Conservation (phyloP, 148 eudicot genomes). For the Nyssa sinensis region DNA sequence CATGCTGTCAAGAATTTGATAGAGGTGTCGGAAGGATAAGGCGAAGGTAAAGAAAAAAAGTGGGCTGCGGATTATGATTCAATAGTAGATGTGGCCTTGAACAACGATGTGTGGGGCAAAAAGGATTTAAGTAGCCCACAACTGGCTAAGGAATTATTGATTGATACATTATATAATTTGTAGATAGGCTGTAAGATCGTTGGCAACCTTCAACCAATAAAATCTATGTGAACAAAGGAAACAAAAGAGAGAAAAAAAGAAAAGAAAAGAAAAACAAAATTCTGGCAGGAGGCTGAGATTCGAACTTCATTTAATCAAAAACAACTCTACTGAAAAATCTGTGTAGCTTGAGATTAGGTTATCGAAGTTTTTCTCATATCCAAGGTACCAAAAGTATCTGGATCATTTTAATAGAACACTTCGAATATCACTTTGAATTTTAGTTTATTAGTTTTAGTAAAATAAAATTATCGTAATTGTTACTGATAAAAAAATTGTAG, state of each 20-base stretch:
- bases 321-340: not conserved
- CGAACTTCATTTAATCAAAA: not conserved
- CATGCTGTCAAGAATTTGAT: not conserved
- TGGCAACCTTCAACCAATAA: not conserved
- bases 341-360: not conserved
- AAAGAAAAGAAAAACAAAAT: too few relatives aligned
- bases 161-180: too few relatives aligned
- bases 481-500: too few relatives aligned
- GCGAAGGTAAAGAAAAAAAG: not conserved
- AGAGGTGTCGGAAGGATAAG: not conserved
- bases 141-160: too few relatives aligned
- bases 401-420: not conserved
- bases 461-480: not conserved
- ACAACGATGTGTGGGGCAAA: too few relatives aligned
- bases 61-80: not conserved
- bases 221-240: not conserved
- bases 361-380: not conserved
- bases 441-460: not conserved
- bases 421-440: not conserved
- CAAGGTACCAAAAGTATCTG: not conserved
- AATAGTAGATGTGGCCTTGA: not conserved
- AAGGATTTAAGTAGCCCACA: too few relatives aligned
- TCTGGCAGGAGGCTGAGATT: not conserved
- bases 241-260: too few relatives aligned
- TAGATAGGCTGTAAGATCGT: not conserved